Evolutionary conservation across 805 yeast species (phyloP), one percentile per base, ranked within the genome.

Genomic region (Candida awuae): DNA sequence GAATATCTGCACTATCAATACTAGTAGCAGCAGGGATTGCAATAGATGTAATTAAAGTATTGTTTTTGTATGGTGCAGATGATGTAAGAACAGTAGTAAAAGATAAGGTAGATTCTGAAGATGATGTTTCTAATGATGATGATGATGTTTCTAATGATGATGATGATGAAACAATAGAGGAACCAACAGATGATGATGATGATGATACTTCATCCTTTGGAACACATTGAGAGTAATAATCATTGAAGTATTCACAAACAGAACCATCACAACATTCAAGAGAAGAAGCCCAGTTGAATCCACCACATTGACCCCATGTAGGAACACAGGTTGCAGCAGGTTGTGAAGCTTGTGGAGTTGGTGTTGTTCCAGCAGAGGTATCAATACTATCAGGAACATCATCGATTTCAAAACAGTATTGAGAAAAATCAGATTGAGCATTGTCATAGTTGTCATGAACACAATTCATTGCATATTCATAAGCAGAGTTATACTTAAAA

Each of bases 391-490:
- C 16, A 9, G 29, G 21, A n/a, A 4, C 29, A 10, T 26, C 19
- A 21, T 22, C 32, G 22, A 29, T 21, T 18, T 32, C 15, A 16
- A 29, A 56, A 43, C 53, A 55, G 35, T 44, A 52, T 5, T 45
- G 43, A 7, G 61, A 54, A 28, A 50, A 47, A 37, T 56, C 60
- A 9, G 52, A 46, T 40, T 54, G 53, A 3, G 61, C 52, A 32
- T 56, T 49, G 15, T 44, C 41, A 25, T 55, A 47, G 35, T 57
- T 55, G 37, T 56, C 61, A 29, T 42, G 34, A 26, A 32, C 42
- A 41, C 63, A 59, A 17, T 53, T 52, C 23, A 52, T 45, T 23
- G 44, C 29, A 42, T 58, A 56, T 32, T 56, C 61, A 29, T 51
- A 51, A 6, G 45, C 41, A 8, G 47, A 27, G 6, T 35, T 15